A percentile compares a stretch with the other conserved stretches of the same genome.
Conservation (phyloP, 2,329 filamentous ascomycete species). For the Neonectria punicea region DNA sequence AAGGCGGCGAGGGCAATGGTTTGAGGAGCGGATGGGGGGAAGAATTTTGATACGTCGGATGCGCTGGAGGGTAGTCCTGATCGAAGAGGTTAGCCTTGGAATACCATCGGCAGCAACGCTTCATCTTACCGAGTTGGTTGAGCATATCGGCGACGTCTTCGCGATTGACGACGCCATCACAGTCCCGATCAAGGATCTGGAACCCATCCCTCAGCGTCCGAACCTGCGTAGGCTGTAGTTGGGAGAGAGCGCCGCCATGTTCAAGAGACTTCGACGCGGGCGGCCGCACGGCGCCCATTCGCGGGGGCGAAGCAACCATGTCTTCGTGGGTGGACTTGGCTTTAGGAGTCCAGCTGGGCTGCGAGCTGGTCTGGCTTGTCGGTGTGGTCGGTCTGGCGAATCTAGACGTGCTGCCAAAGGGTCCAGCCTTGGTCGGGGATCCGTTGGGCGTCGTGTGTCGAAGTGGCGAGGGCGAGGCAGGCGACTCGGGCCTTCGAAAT, state of each 20-base stretch:
- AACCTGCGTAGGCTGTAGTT: constrained; percentile 83
- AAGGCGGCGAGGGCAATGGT: constrained; percentile 88
- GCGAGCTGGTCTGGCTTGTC: constrained; percentile 44
- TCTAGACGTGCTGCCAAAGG: constrained; percentile 42
- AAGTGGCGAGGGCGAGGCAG: constrained; percentile 72
- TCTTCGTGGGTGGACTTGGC: constrained; percentile 43
- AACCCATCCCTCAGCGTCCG: constrained; percentile 92
- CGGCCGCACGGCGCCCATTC: constrained; percentile 46
- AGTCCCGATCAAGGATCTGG: constrained; percentile 90
- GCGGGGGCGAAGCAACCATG: constrained; percentile 51
- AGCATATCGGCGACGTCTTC: constrained; percentile 91
- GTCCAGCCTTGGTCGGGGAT: constrained; percentile 64
- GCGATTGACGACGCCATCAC: constrained; percentile 82
- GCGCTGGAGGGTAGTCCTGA: constrained; percentile 78
- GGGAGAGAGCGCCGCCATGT: constrained; percentile 69
- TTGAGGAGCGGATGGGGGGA: constrained; percentile 76
- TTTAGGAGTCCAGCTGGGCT: constrained; percentile 53
- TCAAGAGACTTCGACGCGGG: constrained; percentile 50
- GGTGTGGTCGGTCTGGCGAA: constrained; percentile 56
- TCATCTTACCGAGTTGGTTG: constrained; percentile 75
- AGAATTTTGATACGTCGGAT: constrained; percentile 81
- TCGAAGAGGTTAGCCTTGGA: constrained; percentile 16
- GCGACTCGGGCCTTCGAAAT: constrained; percentile 70
- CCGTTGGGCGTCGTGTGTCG: constrained; percentile 72
- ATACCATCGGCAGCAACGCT: background rate